Percentiles rank a stretch among this genome's conserved stretches.
Conservation (phyloP, 75 land plant genomes). For the Sequoia sempervirens region DNA sequence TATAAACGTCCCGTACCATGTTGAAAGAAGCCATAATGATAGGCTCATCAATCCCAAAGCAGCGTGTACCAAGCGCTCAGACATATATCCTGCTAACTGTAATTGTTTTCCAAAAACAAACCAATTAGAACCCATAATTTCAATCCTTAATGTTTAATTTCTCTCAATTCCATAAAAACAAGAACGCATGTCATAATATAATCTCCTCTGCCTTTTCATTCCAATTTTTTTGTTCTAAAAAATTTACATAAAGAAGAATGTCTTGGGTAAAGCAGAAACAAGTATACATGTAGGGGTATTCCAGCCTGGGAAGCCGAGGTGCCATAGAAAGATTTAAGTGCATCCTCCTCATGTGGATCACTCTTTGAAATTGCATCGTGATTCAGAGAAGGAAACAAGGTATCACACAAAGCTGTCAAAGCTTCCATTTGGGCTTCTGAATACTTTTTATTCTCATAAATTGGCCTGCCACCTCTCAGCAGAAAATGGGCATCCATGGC, state of each 20-base stretch:
- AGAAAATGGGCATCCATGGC: neutral
- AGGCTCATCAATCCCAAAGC: slow-evolving; percentile 14
- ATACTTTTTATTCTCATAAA: neutral
- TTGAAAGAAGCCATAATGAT: slow-evolving; percentile 42
- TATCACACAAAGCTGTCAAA: slow-evolving; percentile 42
- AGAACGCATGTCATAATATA: too few relatives aligned
- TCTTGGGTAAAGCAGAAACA: too few relatives aligned
- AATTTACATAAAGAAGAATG: too few relatives aligned
- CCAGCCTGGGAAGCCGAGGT: slow-evolving; percentile 42
- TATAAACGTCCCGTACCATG: slow-evolving; percentile 45
- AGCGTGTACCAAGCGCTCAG: slow-evolving; percentile 25
- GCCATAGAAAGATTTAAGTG: slow-evolving; percentile 12
- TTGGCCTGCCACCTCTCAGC: neutral
- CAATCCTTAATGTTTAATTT: too few relatives aligned
- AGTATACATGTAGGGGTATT: slow-evolving; percentile 28
- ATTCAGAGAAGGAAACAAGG: slow-evolving; percentile 36
- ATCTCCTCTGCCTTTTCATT: too few relatives aligned
- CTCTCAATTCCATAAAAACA: too few relatives aligned
- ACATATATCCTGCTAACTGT: slow-evolving; percentile 38
- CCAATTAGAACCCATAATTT: too few relatives aligned
- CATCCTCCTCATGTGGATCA: neutral
- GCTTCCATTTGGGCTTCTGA: slow-evolving; percentile 33
- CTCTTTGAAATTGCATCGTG: neutral
- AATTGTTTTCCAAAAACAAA: neutral
- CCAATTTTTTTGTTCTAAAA: too few relatives aligned